Percentiles rank a stretch among this genome's conserved stretches.
Conservation (phyloP, 495 filamentous ascomycete genomes). For the Trichoderma gamsii region DNA sequence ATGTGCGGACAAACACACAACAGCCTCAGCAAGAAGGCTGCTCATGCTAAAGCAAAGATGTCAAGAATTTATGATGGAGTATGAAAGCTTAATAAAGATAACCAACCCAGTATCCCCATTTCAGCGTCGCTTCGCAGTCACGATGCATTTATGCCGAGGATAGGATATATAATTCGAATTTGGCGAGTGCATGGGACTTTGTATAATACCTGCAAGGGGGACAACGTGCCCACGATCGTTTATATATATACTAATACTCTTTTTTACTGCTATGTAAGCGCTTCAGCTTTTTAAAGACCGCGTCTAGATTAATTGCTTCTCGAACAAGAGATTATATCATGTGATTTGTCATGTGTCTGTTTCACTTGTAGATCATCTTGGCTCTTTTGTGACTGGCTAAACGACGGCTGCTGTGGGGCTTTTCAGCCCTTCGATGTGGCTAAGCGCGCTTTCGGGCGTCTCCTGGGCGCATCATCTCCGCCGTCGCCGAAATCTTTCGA, state of each 20-base stretch:
- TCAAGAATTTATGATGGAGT: background rate
- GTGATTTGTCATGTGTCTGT: background rate
- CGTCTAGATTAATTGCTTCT: background rate
- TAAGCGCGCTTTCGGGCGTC: background rate
- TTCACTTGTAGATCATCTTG: background rate
- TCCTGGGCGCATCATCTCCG: slow-evolving; percentile 13
- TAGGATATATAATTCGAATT: background rate
- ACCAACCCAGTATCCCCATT: slow-evolving; percentile 10
- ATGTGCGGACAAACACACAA: slow-evolving; percentile 81
- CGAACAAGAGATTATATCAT: background rate
- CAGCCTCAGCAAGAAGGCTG: slow-evolving; percentile 71
- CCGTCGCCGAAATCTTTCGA: slow-evolving; percentile 5
- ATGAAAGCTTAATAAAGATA: background rate
- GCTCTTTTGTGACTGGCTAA: background rate
- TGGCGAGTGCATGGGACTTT: slow-evolving; percentile 15
- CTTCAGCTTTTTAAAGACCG: background rate
- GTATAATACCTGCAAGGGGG: slow-evolving; percentile 14
- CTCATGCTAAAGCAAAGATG: slow-evolving; percentile 54
- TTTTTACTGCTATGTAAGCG: slow-evolving; percentile 2
- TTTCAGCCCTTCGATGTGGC: background rate
- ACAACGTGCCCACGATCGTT: slow-evolving; percentile 14
- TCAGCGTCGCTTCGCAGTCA: slow-evolving; percentile 6
- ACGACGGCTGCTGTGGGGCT: background rate
- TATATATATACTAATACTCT: slow-evolving; percentile 6
- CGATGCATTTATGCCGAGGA: background rate